Evolutionary conservation across 495 filamentous ascomycete species (phyloP).

Genomic region (Trichoderma reesei): DNA sequence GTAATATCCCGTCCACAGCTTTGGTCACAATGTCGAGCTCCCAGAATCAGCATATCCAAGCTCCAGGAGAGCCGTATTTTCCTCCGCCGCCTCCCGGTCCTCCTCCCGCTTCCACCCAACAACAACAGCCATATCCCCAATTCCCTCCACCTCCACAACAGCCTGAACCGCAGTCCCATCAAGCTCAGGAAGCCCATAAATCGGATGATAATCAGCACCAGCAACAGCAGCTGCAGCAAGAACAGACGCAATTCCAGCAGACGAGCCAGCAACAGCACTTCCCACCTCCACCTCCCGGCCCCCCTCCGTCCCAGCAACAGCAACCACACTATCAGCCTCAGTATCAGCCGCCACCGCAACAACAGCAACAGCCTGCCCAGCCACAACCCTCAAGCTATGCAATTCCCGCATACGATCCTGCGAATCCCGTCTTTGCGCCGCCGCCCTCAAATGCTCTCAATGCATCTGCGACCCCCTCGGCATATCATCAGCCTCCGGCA

Average conservation of each 20-base stretch:
- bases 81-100: neutral
- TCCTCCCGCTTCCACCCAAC: neutral
- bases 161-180: neutral
- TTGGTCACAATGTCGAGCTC: neutral
- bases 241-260: neutral
- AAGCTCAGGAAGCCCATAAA: neutral
- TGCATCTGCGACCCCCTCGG: neutral
- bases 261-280: neutral
- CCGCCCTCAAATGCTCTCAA: constrained; percentile 7
- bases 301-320: neutral
- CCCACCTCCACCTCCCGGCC: neutral
- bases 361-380: neutral
- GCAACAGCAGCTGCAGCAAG: neutral
- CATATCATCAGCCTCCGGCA: neutral
- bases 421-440: constrained; percentile 19
- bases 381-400: constrained; percentile 17
- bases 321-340: neutral
- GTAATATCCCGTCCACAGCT: neutral
- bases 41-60: constrained; percentile 9
- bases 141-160: neutral
- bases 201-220: neutral
- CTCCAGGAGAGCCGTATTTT: constrained; percentile 6
- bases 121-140: neutral
- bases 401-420: constrained; percentile 21
- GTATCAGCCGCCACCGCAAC: neutral